phyloP scores from a whole-genome alignment of 371 early-diverging fungal genomes.

The Actinomortierella ambigua region DNA sequence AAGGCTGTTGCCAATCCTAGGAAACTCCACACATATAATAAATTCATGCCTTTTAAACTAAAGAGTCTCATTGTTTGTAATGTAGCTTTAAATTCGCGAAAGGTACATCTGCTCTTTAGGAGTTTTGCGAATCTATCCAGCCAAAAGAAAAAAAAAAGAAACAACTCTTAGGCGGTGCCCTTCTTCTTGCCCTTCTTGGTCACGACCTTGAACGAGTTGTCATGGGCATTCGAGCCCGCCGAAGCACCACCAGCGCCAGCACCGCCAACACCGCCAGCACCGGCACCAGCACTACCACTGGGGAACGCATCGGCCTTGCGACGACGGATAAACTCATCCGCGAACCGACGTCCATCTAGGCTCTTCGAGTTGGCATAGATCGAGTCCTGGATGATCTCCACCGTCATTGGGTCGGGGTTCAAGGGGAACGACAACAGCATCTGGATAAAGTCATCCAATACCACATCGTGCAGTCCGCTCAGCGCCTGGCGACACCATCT shows the following conservation, averaged over 20 bases:
- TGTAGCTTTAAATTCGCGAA: too few species aligned
- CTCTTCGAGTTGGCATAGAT: slow-evolving; percentile 75
- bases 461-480: slow-evolving; percentile 68
- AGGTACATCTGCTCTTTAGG: too few species aligned
- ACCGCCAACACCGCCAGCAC: slow-evolving; percentile 10
- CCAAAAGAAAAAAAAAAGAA: too few species aligned
- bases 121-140: too few species aligned
- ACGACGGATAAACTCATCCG: slow-evolving; percentile 79
- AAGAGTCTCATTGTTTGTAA: too few species aligned
- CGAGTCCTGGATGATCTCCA: slow-evolving; percentile 83
- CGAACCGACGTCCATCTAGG: slow-evolving; percentile 81
- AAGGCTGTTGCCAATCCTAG: too few species aligned
- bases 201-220: slow-evolving; percentile 58
- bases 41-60: too few species aligned
- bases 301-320: slow-evolving; percentile 76
- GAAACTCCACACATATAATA: too few species aligned
- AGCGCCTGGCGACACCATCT: slow-evolving; percentile 77
- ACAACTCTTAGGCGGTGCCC: slow-evolving; percentile 22
- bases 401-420: slow-evolving; percentile 64
- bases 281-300: slow-evolving; percentile 46
- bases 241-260: slow-evolving; percentile 6
- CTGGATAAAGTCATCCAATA: slow-evolving; percentile 74
- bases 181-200: slow-evolving; percentile 63
- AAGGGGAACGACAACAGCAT: slow-evolving; percentile 81
- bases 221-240: slow-evolving; percentile 10